Evolutionary conservation across 495 filamentous ascomycete species (phyloP).

Genomic region (Collariella sp.): DNA sequence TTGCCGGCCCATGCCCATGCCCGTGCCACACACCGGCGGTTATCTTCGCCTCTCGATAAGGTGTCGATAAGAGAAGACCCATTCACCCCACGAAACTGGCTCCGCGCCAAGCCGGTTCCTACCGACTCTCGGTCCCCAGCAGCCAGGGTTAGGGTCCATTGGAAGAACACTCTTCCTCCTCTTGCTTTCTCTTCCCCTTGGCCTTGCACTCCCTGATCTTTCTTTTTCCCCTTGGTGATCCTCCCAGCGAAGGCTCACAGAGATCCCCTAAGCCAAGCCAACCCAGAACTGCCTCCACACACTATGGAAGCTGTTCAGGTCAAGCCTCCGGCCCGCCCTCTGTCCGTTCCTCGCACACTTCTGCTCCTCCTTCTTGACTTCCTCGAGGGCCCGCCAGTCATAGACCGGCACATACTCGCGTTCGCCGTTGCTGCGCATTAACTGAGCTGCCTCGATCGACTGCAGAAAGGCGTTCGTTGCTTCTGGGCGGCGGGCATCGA

Average conservation of each 20-base stretch:
- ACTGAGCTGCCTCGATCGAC: conserved; percentile 24
- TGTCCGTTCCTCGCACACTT: conserved; percentile 5
- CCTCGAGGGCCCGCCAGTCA: conserved; percentile 45
- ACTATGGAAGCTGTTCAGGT: not conserved
- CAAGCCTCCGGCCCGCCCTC: not conserved
- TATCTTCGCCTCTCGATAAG: not conserved
- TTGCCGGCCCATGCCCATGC: too few relatives aligned
- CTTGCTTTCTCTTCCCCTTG: too few relatives aligned
- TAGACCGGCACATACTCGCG: conserved; percentile 37
- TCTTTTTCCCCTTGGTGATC: too few relatives aligned
- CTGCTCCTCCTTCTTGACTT: conserved; percentile 32
- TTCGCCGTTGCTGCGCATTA: conserved; percentile 28
- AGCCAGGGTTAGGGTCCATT: too few relatives aligned
- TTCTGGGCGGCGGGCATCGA: conserved; percentile 33
- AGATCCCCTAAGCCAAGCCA: conserved; percentile 19
- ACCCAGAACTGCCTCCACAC: conserved; percentile 21
- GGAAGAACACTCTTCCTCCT: too few relatives aligned
- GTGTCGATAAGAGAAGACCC: not conserved
- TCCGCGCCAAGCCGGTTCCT: conserved; percentile 5
- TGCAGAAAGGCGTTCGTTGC: conserved; percentile 34
- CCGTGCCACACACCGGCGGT: not conserved
- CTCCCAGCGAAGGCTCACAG: too few relatives aligned
- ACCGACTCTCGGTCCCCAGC: not conserved
- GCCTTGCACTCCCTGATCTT: not conserved
- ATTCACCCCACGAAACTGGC: not conserved